Evolutionary conservation across 1,284 basidiomycete species (phyloP), one percentile per base, ranked within the genome.

Genomic region (Mycena sp.): DNA sequence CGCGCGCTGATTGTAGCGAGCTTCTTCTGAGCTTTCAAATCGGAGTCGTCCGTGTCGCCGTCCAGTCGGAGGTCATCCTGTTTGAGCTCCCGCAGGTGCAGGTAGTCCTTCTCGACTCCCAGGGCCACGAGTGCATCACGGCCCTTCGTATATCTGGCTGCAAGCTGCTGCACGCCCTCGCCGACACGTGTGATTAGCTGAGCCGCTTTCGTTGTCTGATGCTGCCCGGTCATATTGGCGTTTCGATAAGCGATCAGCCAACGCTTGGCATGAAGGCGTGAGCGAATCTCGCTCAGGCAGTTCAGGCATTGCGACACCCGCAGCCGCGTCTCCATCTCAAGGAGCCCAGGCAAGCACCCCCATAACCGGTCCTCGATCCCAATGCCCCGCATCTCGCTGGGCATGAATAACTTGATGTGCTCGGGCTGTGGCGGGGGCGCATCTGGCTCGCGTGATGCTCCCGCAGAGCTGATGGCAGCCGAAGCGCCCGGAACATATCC

Each of bases 401-500:
- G 71, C 66, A 72, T 68, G 5, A 18, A 69, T 4, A 72, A 56
- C 67, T 52, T 57, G 22, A 69, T 44, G 1, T 61, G 22, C 62
- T 72, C 71, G 1, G 67, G 38, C 30, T 44, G 34, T 2, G 71
- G 67, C 4, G 44, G 71, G 52, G 9, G 52, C 0, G 50, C 37
- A 16, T 68, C 62, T 3, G 62, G 4, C n/a, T 72, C 67, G 1
- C 67, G 61, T 1, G 5, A 48, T 1, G 2, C 52, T 14, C 66
- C 67, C 0, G 25, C 37, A 0, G 8, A 18, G 2, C 10, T 55
- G 14, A 72, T 54, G 6, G 11, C 18, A 1, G 1, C 4, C 0
- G 65, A 22, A 14, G 67, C 71, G 2, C 67, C 64, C 1, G 74
- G 73, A 63, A 74, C 72, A 62, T 75, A 74, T 3, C 71, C 38